These are phyloP conservation scores for Chalaropsis ovoidea DNA, from an alignment of 2,329 filamentous ascomycete genomes.

Conservation along the genomic window DNA sequence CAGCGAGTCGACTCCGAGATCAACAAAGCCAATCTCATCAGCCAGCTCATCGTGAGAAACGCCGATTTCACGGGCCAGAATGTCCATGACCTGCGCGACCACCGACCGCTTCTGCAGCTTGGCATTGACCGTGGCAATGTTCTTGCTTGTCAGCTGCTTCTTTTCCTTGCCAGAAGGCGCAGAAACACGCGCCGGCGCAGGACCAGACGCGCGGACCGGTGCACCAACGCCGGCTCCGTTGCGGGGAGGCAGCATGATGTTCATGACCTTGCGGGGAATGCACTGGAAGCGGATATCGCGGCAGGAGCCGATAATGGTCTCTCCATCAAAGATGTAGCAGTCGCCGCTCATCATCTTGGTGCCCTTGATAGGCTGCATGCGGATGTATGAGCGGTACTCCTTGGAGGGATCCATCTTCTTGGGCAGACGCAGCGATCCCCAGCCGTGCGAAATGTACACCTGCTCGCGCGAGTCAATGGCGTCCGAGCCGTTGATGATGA, in stretches of 20 bases:
- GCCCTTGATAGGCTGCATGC: conserved; percentile 46
- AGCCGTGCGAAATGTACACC: conserved; percentile 52
- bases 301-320: conserved; percentile 40
- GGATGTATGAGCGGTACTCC: conserved; percentile 47
- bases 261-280: conserved; percentile 55
- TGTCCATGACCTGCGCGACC: conserved; percentile 38
- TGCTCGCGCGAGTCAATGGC: conserved; percentile 45
- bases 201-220: conserved; percentile 31
- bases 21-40: conserved; percentile 46
- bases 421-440: conserved; percentile 44
- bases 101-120: conserved; percentile 40
- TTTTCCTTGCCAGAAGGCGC: conserved; percentile 34
- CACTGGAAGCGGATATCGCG: conserved; percentile 56
- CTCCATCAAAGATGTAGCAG: conserved; percentile 45
- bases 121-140: conserved; percentile 42
- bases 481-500: conserved; percentile 51
- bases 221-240: conserved; percentile 38
- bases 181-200: conserved; percentile 32
- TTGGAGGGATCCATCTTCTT: conserved; percentile 39
- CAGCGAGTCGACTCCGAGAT: conserved; percentile 53
- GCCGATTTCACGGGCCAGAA: conserved; percentile 48
- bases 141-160: conserved; percentile 39
- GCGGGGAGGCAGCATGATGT: conserved; percentile 55
- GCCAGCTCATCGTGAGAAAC: conserved; percentile 45
- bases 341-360: conserved; percentile 43